Evolutionary conservation across 2,329 filamentous ascomycete species (phyloP).

Genomic region (Penicillium brasilianum): DNA sequence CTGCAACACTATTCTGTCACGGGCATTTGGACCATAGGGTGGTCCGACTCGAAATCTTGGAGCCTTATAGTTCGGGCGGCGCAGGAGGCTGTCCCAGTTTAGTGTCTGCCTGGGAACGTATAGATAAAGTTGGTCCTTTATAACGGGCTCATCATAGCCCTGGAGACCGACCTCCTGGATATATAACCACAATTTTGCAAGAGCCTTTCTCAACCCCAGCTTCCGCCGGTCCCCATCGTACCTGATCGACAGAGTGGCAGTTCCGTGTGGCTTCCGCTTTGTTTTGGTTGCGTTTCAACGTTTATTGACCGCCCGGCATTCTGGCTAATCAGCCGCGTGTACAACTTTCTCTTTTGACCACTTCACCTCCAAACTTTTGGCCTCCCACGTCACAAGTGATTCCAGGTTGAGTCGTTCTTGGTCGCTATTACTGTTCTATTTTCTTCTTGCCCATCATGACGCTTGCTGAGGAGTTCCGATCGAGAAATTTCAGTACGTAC

Average conservation of each 20-base stretch:
- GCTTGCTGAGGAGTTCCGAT: conserved; percentile 65
- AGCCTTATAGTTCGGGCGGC: neutral
- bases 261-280: conserved; percentile 22
- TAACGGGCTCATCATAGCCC: neutral
- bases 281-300: conserved; percentile 30
- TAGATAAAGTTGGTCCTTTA: neutral
- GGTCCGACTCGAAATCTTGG: neutral
- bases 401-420: conserved; percentile 6
- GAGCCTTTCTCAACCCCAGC: neutral
- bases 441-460: conserved; percentile 54
- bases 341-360: conserved; percentile 21
- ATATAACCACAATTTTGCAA: neutral
- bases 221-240: conserved; percentile 11
- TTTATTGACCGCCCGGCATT: conserved; percentile 25
- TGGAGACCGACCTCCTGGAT: neutral
- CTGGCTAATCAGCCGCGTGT: conserved; percentile 28
- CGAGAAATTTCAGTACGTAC: conserved; percentile 68
- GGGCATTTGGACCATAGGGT: neutral
- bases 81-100: neutral
- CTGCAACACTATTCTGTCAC: neutral
- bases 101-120: conserved; percentile 1
- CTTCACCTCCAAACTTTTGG: conserved; percentile 12
- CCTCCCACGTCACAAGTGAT: conserved; percentile 11
- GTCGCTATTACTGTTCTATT: conserved; percentile 5
- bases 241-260: conserved; percentile 23